These are phyloP conservation scores for Purshia tridentata DNA, from an alignment of 306 rosid species.

Conservation along the genomic window DNA sequence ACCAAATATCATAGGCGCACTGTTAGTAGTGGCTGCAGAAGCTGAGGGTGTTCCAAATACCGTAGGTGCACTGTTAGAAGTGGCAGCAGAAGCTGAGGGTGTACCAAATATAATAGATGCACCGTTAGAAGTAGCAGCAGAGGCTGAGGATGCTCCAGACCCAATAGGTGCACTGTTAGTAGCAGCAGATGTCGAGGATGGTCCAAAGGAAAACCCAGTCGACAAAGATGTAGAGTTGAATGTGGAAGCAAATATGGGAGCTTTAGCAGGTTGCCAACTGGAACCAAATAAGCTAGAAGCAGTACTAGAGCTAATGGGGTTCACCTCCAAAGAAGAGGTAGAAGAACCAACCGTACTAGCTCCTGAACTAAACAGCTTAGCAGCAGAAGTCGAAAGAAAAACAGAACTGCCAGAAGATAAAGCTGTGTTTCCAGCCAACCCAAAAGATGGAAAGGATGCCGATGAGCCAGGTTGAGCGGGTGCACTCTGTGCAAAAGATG, in stretches of 20 bases:
- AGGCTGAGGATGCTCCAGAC: slow-evolving; percentile 28
- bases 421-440: slow-evolving; percentile 42
- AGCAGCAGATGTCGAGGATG: slow-evolving; percentile 19
- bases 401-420: slow-evolving; percentile 58
- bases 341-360: slow-evolving; percentile 41
- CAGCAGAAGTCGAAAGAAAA: slow-evolving; percentile 44
- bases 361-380: slow-evolving; percentile 39
- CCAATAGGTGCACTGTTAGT: slow-evolving; percentile 30
- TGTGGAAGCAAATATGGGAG: slow-evolving; percentile 45
- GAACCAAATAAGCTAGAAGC: slow-evolving; percentile 46
- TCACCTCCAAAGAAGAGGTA: slow-evolving; percentile 47
- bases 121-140: slow-evolving; percentile 27
- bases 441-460: slow-evolving; percentile 43
- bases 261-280: slow-evolving; percentile 54
- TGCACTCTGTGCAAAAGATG: slow-evolving; percentile 48
- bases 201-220: slow-evolving; percentile 27
- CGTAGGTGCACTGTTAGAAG: slow-evolving; percentile 35
- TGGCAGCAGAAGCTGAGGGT: slow-evolving; percentile 32
- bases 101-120: slow-evolving; percentile 23
- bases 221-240: slow-evolving; percentile 35
- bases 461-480: slow-evolving; percentile 55
- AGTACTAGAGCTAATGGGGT: slow-evolving; percentile 43
- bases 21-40: slow-evolving; percentile 20
- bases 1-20: slow-evolving; percentile 27
- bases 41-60: slow-evolving; percentile 49